A percentile compares a stretch with the other conserved stretches of the same genome.
Conservation (phyloP, 305 asterid species). For the Lippia alba region DNA sequence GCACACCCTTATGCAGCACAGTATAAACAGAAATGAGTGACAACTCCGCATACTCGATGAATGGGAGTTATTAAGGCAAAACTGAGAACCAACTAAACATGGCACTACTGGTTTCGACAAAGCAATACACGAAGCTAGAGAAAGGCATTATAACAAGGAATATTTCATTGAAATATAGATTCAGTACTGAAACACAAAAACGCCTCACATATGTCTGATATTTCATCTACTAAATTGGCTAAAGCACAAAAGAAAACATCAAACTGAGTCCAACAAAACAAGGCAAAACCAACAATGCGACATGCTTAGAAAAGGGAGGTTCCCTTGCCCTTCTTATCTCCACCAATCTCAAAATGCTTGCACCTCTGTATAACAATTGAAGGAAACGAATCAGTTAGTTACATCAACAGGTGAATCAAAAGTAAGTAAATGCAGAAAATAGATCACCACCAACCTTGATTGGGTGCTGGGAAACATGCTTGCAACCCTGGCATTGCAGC, state of each 20-base stretch:
- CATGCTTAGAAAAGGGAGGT: slow-evolving; percentile 50
- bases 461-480: slow-evolving; percentile 60
- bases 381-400: background rate
- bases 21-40: no score
- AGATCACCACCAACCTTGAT: slow-evolving; percentile 46
- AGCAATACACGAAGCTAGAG: no score
- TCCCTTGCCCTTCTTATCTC: slow-evolving; percentile 64
- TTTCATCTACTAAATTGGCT: slow-evolving; percentile 24
- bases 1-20: no score
- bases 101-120: no score
- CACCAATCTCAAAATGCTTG: slow-evolving; percentile 59
- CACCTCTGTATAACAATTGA: slow-evolving; percentile 45
- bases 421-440: background rate
- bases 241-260: slow-evolving; percentile 9
- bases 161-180: background rate
- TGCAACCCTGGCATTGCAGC: slow-evolving; percentile 64
- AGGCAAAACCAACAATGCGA: slow-evolving; percentile 4
- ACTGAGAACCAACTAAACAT: no score
- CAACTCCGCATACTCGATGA: no score
- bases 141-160: background rate
- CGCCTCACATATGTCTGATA: slow-evolving; percentile 1
- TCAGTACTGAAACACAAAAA: slow-evolving; percentile 24
- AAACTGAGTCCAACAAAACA: slow-evolving; percentile 6
- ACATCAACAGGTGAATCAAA: background rate
- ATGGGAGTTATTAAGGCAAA: no score